phyloP scores from a whole-genome alignment of 2,329 filamentous ascomycete genomes.

The Pseudogymnoascus sp. region DNA sequence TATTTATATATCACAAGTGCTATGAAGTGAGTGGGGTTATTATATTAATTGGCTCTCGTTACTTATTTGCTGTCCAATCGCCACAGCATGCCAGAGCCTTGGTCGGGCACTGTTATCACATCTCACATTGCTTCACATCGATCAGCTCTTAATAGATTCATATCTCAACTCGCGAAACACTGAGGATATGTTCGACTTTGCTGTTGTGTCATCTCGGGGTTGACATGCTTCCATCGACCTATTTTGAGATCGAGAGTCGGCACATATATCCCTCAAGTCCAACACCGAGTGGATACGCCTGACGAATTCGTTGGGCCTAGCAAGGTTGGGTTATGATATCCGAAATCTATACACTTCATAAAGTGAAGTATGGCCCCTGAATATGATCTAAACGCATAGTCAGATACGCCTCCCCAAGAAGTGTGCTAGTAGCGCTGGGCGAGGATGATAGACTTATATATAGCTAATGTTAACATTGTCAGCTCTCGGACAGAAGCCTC shows the following conservation, averaged over 20 bases:
- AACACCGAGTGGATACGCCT: background rate
- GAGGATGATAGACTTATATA: background rate
- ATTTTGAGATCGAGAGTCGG: background rate
- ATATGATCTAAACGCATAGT: background rate
- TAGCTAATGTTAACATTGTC: background rate
- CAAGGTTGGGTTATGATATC: background rate
- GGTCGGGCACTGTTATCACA: constrained; percentile 1
- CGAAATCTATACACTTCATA: background rate
- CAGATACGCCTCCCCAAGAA: background rate
- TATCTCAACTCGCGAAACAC: background rate
- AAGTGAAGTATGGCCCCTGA: background rate
- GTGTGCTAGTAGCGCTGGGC: background rate
- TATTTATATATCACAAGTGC: background rate
- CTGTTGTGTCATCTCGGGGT: background rate
- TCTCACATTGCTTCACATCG: background rate
- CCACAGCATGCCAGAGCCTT: background rate
- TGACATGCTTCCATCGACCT: background rate
- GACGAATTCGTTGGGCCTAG: background rate
- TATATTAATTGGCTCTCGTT: background rate
- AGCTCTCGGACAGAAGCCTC: background rate
- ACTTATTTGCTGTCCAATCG: background rate
- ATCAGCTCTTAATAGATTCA: background rate
- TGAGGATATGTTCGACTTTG: background rate
- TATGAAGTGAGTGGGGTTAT: background rate
- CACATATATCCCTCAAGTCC: background rate